A percentile compares a stretch with the other conserved stretches of the same genome.
Evolutionary conservation across 1,284 basidiomycete genomes (phyloP).

Genomic region (Ganoderma sp.): DNA sequence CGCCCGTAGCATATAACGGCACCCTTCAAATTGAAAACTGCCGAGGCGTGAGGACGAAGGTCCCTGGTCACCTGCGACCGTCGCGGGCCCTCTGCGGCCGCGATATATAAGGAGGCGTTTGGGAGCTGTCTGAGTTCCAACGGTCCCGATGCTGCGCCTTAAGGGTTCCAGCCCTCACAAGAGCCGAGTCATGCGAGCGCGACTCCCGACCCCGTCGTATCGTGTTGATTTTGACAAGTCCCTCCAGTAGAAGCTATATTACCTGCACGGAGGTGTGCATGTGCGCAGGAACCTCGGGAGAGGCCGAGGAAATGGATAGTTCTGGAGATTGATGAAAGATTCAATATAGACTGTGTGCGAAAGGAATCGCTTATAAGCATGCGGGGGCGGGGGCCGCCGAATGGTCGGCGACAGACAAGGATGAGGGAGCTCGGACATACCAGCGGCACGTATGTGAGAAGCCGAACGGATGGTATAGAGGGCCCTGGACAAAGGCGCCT

Average conservation of each 20-base stretch:
- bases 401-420: background rate
- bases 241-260: background rate
- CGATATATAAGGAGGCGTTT: background rate
- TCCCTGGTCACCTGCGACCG: slow-evolving; percentile 15
- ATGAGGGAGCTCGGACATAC: background rate
- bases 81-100: background rate
- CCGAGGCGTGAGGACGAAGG: slow-evolving; percentile 16
- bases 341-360: slow-evolving; percentile 7
- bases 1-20: slow-evolving; percentile 13
- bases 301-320: background rate
- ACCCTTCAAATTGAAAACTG: slow-evolving; percentile 5
- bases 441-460: background rate
- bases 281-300: background rate
- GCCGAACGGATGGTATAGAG: background rate
- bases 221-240: background rate
- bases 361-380: background rate
- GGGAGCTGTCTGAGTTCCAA: background rate
- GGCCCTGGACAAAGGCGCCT: background rate
- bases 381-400: background rate
- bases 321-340: background rate
- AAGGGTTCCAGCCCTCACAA: background rate
- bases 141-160: background rate
- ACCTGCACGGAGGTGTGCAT: background rate
- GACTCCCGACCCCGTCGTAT: background rate
- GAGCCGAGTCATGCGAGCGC: background rate